Evolutionary conservation across 106 monocot species (phyloP), one percentile per base, ranked within the genome.

Genomic region (Allium fistulosum): DNA sequence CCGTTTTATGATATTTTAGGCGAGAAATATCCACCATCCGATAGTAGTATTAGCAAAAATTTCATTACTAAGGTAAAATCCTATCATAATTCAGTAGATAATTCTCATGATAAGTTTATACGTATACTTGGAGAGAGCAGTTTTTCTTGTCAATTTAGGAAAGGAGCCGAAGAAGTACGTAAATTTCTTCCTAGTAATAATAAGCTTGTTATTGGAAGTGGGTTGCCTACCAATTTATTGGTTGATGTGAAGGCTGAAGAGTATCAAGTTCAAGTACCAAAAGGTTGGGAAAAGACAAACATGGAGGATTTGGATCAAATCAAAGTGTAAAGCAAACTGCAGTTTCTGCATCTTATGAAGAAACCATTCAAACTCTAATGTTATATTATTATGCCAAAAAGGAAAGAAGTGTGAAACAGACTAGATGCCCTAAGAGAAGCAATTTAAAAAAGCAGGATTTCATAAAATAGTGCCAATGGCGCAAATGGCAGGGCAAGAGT

Each of bases 1-100:
- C 80, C 84, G 37, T 89, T 97, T 63, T 92, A 82, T 62, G 97
- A 92, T 49, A 87, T 92, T 65, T n/a, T n/a, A n/a, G n/a, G n/a
- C n/a, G n/a, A n/a, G n/a, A n/a, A n/a, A n/a, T n/a, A n/a, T n/a
- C n/a, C n/a, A n/a, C n/a, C n/a, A n/a, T n/a, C n/a, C n/a, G n/a
- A n/a, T n/a, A n/a, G n/a, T n/a, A n/a, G n/a, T n/a, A n/a, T n/a
- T n/a, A n/a, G n/a, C n/a, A n/a, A n/a, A n/a, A n/a, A n/a, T n/a
- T n/a, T n/a, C n/a, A 64, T n/a, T n/a, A n/a, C n/a, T n/a, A n/a
- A n/a, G n/a, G n/a, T n/a, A n/a, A n/a, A n/a, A n/a, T n/a, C n/a
- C n/a, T n/a, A n/a, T n/a, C n/a, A n/a, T n/a, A n/a, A n/a, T n/a
- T 26, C 11, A 58, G 65, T 58, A 63, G 65, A 9, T 10, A 8